A percentile compares a stretch with the other conserved stretches of the same genome.
These are phyloP conservation scores for Debaryomyces coudertii DNA, from an alignment of 1,139 yeast genomes.

Conservation along the genomic window DNA sequence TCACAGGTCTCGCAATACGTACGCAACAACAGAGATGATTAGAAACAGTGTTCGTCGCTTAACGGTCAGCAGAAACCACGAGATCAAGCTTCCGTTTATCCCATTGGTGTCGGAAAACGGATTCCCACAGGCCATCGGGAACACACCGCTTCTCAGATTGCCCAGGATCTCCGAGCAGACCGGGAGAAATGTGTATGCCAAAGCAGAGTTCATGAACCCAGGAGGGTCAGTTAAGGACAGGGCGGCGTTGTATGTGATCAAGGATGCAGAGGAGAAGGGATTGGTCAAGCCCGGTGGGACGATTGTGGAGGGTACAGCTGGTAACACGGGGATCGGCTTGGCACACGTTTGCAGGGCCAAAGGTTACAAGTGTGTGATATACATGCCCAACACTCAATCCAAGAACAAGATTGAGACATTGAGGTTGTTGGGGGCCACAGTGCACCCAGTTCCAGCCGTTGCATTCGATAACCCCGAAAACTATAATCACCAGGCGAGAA, in stretches of 20 bases:
- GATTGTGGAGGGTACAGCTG: constrained; percentile 53
- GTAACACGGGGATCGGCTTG: constrained; percentile 86
- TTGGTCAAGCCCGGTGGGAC: constrained; percentile 67
- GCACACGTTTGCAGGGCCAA: constrained; percentile 86
- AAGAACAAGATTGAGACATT: constrained; percentile 75
- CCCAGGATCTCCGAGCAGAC: constrained; percentile 61
- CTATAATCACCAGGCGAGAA: constrained; percentile 81
- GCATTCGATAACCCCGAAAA: constrained; percentile 80
- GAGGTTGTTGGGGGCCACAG: constrained; percentile 79
- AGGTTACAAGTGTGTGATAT: constrained; percentile 82
- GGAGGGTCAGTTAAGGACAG: constrained; percentile 94
- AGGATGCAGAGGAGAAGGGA: constrained; percentile 79
- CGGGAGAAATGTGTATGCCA: constrained; percentile 81
- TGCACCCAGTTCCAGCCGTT: constrained; percentile 87
- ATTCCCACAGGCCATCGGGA: constrained; percentile 78
- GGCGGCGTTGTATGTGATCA: constrained; percentile 77
- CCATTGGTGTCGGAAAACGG: constrained; percentile 68
- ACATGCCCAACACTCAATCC: constrained; percentile 89
- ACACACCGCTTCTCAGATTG: constrained; percentile 77
- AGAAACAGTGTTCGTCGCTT: constrained; percentile 7
- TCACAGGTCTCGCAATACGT: neutral
- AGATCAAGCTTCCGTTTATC: constrained; percentile 48
- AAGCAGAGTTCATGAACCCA: constrained; percentile 92
- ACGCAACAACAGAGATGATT: neutral
- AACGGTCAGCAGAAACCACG: constrained; percentile 2